Conservation (phyloP, 164 flowering plant species). For the Stephania yunnanensis region DNA sequence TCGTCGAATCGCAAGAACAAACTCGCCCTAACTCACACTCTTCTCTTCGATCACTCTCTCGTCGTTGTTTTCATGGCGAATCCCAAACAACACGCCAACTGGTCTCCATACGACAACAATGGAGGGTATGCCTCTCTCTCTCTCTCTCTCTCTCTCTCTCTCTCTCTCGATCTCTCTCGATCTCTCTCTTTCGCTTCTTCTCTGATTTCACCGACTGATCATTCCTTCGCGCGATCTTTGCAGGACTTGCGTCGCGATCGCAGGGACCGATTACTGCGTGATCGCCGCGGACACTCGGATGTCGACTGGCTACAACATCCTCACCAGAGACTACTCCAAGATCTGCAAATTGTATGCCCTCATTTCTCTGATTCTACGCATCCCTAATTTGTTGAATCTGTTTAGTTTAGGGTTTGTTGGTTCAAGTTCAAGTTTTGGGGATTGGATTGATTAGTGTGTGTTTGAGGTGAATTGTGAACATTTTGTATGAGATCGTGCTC, state of each 20-base stretch:
- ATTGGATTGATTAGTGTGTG: background rate
- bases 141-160: background rate
- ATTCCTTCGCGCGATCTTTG: slow-evolving; percentile 6
- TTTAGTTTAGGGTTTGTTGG: background rate
- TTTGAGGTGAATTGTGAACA: background rate
- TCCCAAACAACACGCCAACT: slow-evolving; percentile 63
- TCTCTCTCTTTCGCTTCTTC: slow-evolving; percentile 2
- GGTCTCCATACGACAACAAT: slow-evolving; percentile 93
- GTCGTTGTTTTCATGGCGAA: background rate
- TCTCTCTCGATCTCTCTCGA: background rate
- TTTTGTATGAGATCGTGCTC: background rate
- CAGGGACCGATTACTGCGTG: slow-evolving; percentile 92
- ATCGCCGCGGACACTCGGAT: slow-evolving; percentile 93
- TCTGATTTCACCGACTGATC: background rate
- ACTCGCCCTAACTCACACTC: background rate
- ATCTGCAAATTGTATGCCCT: slow-evolving; percentile 51
- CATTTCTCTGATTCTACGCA: background rate
- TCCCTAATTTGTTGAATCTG: background rate
- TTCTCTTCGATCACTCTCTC: background rate
- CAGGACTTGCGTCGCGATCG: slow-evolving; percentile 88
- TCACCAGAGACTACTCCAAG: slow-evolving; percentile 92
- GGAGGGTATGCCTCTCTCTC: slow-evolving; percentile 77
- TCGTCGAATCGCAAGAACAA: background rate
- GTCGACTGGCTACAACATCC: slow-evolving; percentile 92
- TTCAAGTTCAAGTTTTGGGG: background rate